Conservation (phyloP, 805 yeast species). For the Huiozyma naganishii region DNA sequence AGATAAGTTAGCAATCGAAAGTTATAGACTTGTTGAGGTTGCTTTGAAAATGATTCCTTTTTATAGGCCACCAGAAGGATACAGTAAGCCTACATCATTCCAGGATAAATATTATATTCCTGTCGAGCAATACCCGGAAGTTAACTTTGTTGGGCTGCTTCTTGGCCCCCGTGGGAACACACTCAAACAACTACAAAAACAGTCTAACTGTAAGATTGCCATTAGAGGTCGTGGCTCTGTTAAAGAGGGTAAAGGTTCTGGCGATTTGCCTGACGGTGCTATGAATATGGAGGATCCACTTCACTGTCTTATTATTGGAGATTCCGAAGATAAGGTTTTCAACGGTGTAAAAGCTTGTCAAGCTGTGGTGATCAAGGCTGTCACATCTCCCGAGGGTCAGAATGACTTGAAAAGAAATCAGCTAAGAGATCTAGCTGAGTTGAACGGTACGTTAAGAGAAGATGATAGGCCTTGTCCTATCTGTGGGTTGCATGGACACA, state of each 20-base stretch:
- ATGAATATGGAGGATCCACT: slow-evolving; percentile 67
- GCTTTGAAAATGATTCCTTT: slow-evolving; percentile 66
- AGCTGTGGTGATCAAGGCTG: slow-evolving; percentile 70
- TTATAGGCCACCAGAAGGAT: slow-evolving; percentile 72
- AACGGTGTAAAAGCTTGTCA: slow-evolving; percentile 67
- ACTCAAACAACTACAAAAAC: slow-evolving; percentile 63
- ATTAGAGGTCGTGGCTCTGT: slow-evolving; percentile 94
- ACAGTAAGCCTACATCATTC: slow-evolving; percentile 57
- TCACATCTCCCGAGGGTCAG: slow-evolving; percentile 84
- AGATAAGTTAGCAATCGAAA: slow-evolving; percentile 60
- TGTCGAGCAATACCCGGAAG: slow-evolving; percentile 74
- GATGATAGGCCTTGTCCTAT: slow-evolving; percentile 53
- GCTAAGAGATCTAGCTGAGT: slow-evolving; percentile 79
- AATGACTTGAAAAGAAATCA: slow-evolving; percentile 87
- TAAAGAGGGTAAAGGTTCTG: slow-evolving; percentile 69
- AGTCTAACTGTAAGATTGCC: slow-evolving; percentile 82
- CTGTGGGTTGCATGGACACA: slow-evolving; percentile 61
- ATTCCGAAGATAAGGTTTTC: slow-evolving; percentile 62
- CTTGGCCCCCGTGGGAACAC: slow-evolving; percentile 96
- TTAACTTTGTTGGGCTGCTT: slow-evolving; percentile 83
- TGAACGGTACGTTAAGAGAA: slow-evolving; percentile 89
- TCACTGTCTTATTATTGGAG: slow-evolving; percentile 82
- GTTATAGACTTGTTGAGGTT: slow-evolving; percentile 65
- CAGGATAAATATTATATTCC: slow-evolving; percentile 81
- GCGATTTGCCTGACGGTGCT: slow-evolving; percentile 37